Base-by-base conservation (phyloP, 2,329 filamentous ascomycete genomes). In the Colletotrichum sp. region DNA sequence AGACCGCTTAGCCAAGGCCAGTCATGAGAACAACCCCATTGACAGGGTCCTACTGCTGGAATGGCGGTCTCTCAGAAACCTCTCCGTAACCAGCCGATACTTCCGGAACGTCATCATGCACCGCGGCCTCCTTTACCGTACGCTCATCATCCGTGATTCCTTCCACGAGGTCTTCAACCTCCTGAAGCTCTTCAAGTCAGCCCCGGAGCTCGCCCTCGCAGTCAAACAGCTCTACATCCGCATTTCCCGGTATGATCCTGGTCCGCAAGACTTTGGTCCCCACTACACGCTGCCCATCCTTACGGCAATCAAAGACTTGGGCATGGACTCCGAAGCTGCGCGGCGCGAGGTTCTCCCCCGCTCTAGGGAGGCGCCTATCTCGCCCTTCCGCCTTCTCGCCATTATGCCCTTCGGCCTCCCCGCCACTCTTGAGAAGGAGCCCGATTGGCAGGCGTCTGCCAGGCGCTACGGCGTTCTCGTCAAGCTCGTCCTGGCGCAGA, bases 221-320 rank as follows among this genome's bases (percentile, higher is more conserved):
- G 43, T 24, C 10, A 52, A 8, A 13, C 43, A 52, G n/a, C n/a
- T 52, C n/a, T 52, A 52, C 6, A 13, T 52, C 43, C 0, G 12
- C 43, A 13, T 52, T 1, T 24, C n/a, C 3, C 8, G 3, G 43
- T 0, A 1, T n/a, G n/a, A 21, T 24, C 12, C n/a, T 2, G 43
- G 43, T 8, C 43, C 43, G 12, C 10, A 0, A 2, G 6, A 24
- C n/a, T 1, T 52, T 21, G 43, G 12, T 52, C n/a, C 12, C 12
- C 1, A 7, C 43, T 0, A 13, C 12, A 12, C 6, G 10, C 43
- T 21, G 10, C n/a, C n/a, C 10, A 21, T 52, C 2, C 3, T 52
- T 1, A 13, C 1, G n/a, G 43, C 43, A 3, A 15, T 52, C n/a
- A 8, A 52, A 0, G 43, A 52, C n/a, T 13, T 52, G 43, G 3